phyloP scores from a whole-genome alignment of 2,329 filamentous ascomycete genomes.

The Fusarium pilosicola region DNA sequence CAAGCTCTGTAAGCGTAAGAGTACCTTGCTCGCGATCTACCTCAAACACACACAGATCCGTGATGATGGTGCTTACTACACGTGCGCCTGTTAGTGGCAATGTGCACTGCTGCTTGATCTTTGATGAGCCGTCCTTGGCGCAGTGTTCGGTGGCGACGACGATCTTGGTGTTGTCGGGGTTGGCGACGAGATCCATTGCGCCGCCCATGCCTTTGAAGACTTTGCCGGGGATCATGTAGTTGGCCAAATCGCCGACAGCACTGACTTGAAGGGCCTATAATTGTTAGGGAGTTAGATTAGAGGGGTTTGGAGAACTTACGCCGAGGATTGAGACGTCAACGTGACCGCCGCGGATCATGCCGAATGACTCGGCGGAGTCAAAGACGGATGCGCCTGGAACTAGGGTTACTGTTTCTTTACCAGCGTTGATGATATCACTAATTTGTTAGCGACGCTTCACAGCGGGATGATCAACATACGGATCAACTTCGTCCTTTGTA shows the following conservation, averaged over 20 bases:
- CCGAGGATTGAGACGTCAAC: constrained; percentile 87
- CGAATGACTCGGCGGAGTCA: constrained; percentile 83
- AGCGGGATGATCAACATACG: constrained; percentile 49
- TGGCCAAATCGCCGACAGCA: constrained; percentile 81
- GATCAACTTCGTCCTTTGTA: constrained; percentile 74
- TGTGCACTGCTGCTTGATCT: constrained; percentile 71
- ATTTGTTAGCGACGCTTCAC: constrained; percentile 2
- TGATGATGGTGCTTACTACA: constrained; percentile 78
- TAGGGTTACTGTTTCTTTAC: constrained; percentile 87
- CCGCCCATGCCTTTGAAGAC: constrained; percentile 89
- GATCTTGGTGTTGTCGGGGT: constrained; percentile 77
- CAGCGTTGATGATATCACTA: constrained; percentile 82
- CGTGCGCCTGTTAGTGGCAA: constrained; percentile 73
- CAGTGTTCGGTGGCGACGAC: constrained; percentile 77
- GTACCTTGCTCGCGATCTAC: constrained; percentile 70
- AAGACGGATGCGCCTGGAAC: constrained; percentile 81
- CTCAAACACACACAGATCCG: constrained; percentile 79
- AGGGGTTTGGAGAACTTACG: constrained; percentile 45
- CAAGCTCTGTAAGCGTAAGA: constrained; percentile 75
- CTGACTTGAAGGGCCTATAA: constrained; percentile 76
- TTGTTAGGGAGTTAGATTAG: constrained; percentile 2
- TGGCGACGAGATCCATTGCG: constrained; percentile 78
- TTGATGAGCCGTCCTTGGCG: constrained; percentile 73
- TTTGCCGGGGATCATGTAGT: constrained; percentile 92
- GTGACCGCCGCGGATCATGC: constrained; percentile 87